phyloP scores from a whole-genome alignment of 805 yeast species.

The Pichia phayaonensis region DNA sequence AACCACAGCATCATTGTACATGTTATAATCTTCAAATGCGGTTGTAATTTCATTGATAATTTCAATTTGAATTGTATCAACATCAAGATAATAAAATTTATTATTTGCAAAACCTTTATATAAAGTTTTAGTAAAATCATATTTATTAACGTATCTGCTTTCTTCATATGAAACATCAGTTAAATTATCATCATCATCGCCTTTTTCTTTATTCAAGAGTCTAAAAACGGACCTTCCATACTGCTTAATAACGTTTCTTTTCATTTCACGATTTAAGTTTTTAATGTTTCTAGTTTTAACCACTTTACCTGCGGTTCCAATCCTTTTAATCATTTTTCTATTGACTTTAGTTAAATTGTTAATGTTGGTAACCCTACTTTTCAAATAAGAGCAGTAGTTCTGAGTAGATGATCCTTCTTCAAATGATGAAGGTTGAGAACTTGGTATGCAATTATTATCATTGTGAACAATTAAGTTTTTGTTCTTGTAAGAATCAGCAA shows the following conservation, averaged over 20 bases:
- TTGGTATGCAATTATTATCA: background rate
- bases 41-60: background rate
- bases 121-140: background rate
- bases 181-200: background rate
- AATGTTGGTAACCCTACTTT: background rate
- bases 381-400: background rate
- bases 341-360: background rate
- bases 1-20: background rate
- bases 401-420: background rate
- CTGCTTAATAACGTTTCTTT: background rate
- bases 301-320: background rate
- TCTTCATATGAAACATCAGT: background rate
- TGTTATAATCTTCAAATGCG: background rate
- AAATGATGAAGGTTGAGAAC: background rate
- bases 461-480: background rate
- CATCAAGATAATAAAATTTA: background rate
- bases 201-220: background rate
- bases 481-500: background rate
- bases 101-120: background rate
- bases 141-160: background rate
- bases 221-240: background rate
- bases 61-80: background rate
- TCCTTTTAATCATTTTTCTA: background rate
- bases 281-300: background rate
- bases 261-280: background rate